Percentiles rank a stretch among this genome's conserved stretches.
phyloP scores from a whole-genome alignment of 2,329 filamentous ascomycete species.

The Fusarium tricinctum region DNA sequence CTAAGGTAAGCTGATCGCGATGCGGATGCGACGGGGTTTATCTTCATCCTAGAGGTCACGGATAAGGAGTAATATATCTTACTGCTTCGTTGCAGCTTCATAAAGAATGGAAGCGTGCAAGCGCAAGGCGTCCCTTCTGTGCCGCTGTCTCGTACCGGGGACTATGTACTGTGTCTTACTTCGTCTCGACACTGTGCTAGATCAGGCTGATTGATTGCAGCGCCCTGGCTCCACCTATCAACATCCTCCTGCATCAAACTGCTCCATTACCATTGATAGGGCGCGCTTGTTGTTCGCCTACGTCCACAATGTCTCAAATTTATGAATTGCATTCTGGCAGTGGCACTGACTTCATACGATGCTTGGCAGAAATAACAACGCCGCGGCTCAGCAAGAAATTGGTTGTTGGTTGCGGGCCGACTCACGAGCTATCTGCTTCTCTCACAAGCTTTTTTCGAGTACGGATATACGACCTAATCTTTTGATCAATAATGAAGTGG shows the following conservation, averaged over 20 bases:
- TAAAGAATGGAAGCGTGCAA: conserved; percentile 28
- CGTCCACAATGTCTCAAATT: conserved; percentile 28
- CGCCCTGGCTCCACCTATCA: conserved; percentile 33
- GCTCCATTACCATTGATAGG: conserved; percentile 21
- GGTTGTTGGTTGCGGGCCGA: conserved; percentile 40
- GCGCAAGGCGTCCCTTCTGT: conserved; percentile 34
- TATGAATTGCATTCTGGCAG: conserved; percentile 20
- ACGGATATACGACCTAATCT: not conserved
- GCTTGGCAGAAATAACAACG: conserved; percentile 35
- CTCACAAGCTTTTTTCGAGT: not conserved
- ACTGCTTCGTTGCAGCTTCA: conserved; percentile 19
- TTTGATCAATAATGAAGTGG: conserved; percentile 6
- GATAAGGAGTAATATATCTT: conserved; percentile 5
- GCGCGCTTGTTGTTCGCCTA: conserved; percentile 32
- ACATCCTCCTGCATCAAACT: conserved; percentile 28
- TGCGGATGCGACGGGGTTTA: not conserved
- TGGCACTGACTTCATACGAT: conserved; percentile 1
- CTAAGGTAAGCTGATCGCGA: conserved; percentile 18
- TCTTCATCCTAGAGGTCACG: not conserved
- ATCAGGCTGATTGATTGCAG: conserved; percentile 30
- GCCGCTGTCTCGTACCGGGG: conserved; percentile 2
- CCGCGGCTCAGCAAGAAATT: conserved; percentile 23
- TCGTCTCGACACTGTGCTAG: not conserved
- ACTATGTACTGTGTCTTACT: conserved; percentile 9
- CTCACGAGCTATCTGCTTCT: conserved; percentile 9